Base-by-base conservation (phyloP, 257 asterid genomes). In the Vinca minor region DNA sequence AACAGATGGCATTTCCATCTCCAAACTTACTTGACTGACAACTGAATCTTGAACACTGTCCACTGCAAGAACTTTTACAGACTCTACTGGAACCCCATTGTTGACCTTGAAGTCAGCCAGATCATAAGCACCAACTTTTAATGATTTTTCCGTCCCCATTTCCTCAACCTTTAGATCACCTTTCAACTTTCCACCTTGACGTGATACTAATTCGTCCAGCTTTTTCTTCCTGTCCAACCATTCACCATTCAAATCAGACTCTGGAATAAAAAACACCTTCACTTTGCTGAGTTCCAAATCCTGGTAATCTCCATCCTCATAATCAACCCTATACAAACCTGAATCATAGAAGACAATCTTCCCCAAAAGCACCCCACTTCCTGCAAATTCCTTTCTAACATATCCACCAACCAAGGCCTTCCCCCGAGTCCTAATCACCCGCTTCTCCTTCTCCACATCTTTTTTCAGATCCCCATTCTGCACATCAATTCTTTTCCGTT, bases 231-330 rank as follows among this genome's bases (percentile, higher is more conserved):
- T 77, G 59, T 67, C 82, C 62, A 66, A 47, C 95, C 95, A 90
- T 41, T 82, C 77, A 67, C 83, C 86, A 59, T 62, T 71, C 52
- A 90, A 66, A 9, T 74, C 89, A 48, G 61, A 59, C 56, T 90
- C 93, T 53, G 83, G 86, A 38, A 85, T 69, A 80, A 90, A 62
- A 58, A 80, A 52, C 25, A 28, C 69, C 70, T 72, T 81, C 34
- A 80, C 71, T 73, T 84, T 84, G 46, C 81, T 63, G 54, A 76
- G 69, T 47, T 78, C 83, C 77, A 90, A 78, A 80, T 85, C 95
- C 78, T 90, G 95, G 17, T 76, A 81, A 75, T 83, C 92, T 56
- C 90, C 95, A 74, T 84, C 92, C 66, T 90, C 97, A 49, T 85
- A 90, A 20, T 70, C 77, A 36, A 90, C 74, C 77, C 87, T 77